phyloP scores from a whole-genome alignment of 305 asterid genomes.

The Fraxinus greggii region DNA sequence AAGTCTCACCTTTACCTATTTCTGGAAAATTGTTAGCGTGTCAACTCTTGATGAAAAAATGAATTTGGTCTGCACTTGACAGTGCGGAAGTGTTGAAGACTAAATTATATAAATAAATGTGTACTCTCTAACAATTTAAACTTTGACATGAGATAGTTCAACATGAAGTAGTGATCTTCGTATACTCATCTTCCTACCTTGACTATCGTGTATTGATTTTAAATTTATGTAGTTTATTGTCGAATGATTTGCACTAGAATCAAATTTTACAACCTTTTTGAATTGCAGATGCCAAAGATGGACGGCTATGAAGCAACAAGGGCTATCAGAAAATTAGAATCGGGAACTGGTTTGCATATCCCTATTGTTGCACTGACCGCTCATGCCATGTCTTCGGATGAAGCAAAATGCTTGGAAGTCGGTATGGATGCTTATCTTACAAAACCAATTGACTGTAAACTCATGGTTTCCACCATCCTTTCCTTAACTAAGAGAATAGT shows the following conservation, averaged over 20 bases:
- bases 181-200: background rate
- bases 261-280: background rate
- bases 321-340: slow-evolving; percentile 67
- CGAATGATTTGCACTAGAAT: background rate
- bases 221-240: background rate
- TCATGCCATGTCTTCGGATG: slow-evolving; percentile 93
- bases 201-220: background rate
- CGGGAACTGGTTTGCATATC: slow-evolving; percentile 54
- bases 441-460: slow-evolving; percentile 79
- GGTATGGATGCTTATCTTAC: slow-evolving; percentile 97
- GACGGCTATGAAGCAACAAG: slow-evolving; percentile 96
- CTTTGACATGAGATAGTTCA: background rate
- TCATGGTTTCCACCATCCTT: slow-evolving; percentile 81
- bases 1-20: background rate
- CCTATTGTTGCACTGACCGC: slow-evolving; percentile 96
- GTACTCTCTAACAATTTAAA: background rate
- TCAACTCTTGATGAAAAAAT: background rate
- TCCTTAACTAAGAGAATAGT: slow-evolving; percentile 52
- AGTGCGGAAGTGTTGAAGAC: background rate
- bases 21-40: background rate
- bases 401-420: slow-evolving; percentile 82
- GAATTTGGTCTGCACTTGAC: background rate
- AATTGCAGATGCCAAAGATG: slow-evolving; percentile 87
- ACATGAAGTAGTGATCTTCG: background rate
- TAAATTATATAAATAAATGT: background rate